Base-by-base conservation (phyloP, 768 basidiomycete species). In the Leccinum uliginosum region DNA sequence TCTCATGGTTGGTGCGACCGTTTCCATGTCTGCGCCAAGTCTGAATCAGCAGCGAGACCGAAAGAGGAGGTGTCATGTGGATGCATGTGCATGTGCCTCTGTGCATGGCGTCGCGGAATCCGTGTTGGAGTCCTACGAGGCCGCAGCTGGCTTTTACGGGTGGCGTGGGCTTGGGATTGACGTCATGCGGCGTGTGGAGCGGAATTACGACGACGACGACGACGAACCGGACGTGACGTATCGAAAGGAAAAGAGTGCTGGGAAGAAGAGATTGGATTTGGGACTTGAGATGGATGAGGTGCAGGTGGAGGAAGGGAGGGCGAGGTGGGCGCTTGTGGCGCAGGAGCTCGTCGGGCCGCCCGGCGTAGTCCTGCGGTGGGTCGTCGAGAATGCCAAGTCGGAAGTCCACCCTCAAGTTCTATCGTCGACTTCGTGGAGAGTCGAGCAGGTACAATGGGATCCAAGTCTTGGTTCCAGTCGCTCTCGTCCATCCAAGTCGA, bases 81-180 rank as follows among this genome's bases (percentile, higher is more conserved):
- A 53, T 50, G 45, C 27, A 5, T 11, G 40, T 11, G n/a, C 38
- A 10, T 48, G 30, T 19, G 10, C 56, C 8, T 55, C 60, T 4
- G 19, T 55, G 23, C 57, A 27, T 9, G 62, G 45, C 45, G 45
- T 46, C 23, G 45, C 45, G 0, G 68, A 69, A 38, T 64, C 55
- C 0, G 62, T 59, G 4, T 43, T 69, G 47, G 60, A 50, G 17
- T 58, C 68, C 12, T 69, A 69, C 54, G 68, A 69, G 51, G 65
- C 69, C 0, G 62, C 69, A 1, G 61, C 65, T 4, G 68, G 66
- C 48, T 69, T 69, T 62, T 70, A 55, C 51, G 68, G 68, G 4
- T 70, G 68, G 68, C 59, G 57, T 23, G 68, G 68, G 23, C 58
- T 69, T 30, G 61, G 66, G 17, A 23, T 59, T 12, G 67, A 54